phyloP scores from a whole-genome alignment of 1,284 basidiomycete species.

The Microbotryum lychnidis-dioicae region DNA sequence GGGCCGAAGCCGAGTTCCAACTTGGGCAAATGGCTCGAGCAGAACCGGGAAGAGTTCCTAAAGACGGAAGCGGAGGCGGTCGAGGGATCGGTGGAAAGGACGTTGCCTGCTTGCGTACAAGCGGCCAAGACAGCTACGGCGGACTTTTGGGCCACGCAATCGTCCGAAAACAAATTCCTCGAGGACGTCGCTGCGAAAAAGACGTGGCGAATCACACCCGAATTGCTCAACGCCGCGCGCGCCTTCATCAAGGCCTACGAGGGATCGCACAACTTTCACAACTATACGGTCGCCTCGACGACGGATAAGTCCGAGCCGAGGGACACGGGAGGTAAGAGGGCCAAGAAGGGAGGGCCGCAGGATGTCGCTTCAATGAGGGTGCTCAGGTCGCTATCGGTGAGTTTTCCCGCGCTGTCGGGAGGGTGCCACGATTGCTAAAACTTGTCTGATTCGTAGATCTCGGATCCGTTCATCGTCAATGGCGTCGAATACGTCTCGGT shows the following conservation, averaged over 20 bases:
- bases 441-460: slow-evolving; percentile 47
- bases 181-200: slow-evolving; percentile 46
- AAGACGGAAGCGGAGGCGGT: slow-evolving; percentile 10
- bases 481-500: slow-evolving; percentile 94
- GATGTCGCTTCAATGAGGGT: slow-evolving; percentile 44
- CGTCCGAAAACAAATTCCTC: slow-evolving; percentile 11
- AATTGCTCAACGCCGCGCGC: slow-evolving; percentile 54
- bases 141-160: slow-evolving; percentile 13
- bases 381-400: slow-evolving; percentile 76
- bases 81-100: not conserved
- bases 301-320: not conserved
- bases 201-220: slow-evolving; percentile 56
- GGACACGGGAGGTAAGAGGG: too few species aligned
- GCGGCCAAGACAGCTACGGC: slow-evolving; percentile 12
- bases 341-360: slow-evolving; percentile 37
- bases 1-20: slow-evolving; percentile 74
- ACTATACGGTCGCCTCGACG: slow-evolving; percentile 68
- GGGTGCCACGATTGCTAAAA: not conserved
- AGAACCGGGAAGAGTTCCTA: not conserved
- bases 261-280: slow-evolving; percentile 82
- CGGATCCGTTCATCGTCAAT: slow-evolving; percentile 72
- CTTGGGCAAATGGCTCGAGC: slow-evolving; percentile 49
- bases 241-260: slow-evolving; percentile 57
- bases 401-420: slow-evolving; percentile 19
- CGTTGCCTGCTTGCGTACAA: not conserved